phyloP scores from a whole-genome alignment of 192 early-diverging fungal genomes.

The Coemansia sp. region DNA sequence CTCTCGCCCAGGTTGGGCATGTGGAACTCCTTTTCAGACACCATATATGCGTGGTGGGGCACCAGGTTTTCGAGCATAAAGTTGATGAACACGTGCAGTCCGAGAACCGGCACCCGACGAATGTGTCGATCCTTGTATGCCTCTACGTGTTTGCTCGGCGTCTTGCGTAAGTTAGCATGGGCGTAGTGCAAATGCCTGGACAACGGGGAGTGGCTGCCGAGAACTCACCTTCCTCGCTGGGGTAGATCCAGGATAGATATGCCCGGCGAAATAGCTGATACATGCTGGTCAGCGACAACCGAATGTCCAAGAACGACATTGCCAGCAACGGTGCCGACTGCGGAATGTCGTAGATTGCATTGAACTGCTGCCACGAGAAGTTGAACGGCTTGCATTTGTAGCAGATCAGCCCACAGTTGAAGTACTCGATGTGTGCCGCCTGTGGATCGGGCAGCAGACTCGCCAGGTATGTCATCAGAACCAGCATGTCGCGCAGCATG shows the following conservation, averaged over 20 bases:
- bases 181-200: not conserved
- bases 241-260: constrained; percentile 43
- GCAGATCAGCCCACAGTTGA: constrained; percentile 13
- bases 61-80: constrained; percentile 30
- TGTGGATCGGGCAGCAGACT: constrained; percentile 23
- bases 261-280: constrained; percentile 23
- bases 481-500: constrained; percentile 23
- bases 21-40: constrained; percentile 12
- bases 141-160: constrained; percentile 9
- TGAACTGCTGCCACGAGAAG: constrained; percentile 11
- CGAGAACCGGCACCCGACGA: constrained; percentile 29
- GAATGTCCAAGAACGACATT: constrained; percentile 6
- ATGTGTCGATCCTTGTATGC: constrained; percentile 5
- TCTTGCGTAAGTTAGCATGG: not conserved
- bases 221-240: constrained; percentile 17
- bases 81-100: constrained; percentile 19
- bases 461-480: constrained; percentile 15
- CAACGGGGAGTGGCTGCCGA: not conserved
- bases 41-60: constrained; percentile 18
- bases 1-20: constrained; percentile 16
- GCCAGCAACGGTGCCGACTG: constrained; percentile 27
- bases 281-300: constrained; percentile 9
- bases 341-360: constrained; percentile 7
- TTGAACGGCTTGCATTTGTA: not conserved
- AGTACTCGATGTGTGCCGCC: constrained; percentile 20